A percentile compares a stretch with the other conserved stretches of the same genome.
Conservation (phyloP, 169 alveolate species). For the Plasmodium vinckei region DNA sequence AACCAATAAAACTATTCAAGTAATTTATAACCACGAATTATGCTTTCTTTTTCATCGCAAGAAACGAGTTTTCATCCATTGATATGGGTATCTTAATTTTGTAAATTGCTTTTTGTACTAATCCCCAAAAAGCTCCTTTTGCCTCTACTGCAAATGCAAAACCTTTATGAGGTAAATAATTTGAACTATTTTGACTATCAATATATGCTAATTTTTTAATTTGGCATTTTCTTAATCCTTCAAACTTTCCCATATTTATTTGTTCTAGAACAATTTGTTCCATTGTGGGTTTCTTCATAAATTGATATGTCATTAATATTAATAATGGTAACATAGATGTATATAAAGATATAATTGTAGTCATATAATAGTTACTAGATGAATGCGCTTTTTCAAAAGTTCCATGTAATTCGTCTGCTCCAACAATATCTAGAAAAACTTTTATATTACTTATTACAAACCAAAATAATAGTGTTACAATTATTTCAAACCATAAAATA, state of each 20-base stretch:
- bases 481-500: constrained; percentile 76
- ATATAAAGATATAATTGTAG: constrained; percentile 63
- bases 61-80: constrained; percentile 15
- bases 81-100: constrained; percentile 74
- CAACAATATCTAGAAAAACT: constrained; percentile 78
- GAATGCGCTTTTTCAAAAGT: constrained; percentile 78
- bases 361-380: constrained; percentile 77
- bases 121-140: constrained; percentile 78
- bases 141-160: constrained; percentile 84
- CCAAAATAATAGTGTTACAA: constrained; percentile 77
- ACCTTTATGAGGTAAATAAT: constrained; percentile 48
- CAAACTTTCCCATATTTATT: constrained; percentile 79
- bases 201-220: constrained; percentile 77
- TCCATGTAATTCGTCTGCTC: constrained; percentile 83
- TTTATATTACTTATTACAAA: constrained; percentile 76
- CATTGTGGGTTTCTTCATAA: constrained; percentile 80
- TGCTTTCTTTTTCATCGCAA: constrained; percentile 7
- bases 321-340: constrained; percentile 79
- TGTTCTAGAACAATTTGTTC: constrained; percentile 80
- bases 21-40: not conserved
- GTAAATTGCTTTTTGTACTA: constrained; percentile 80
- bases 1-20: too few relatives aligned
- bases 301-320: constrained; percentile 76
- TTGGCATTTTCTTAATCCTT: constrained; percentile 69
- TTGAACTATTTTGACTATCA: constrained; percentile 46